Base-by-base conservation (phyloP, 2,329 filamentous ascomycete species). In the Aureobasidium sp. region DNA sequence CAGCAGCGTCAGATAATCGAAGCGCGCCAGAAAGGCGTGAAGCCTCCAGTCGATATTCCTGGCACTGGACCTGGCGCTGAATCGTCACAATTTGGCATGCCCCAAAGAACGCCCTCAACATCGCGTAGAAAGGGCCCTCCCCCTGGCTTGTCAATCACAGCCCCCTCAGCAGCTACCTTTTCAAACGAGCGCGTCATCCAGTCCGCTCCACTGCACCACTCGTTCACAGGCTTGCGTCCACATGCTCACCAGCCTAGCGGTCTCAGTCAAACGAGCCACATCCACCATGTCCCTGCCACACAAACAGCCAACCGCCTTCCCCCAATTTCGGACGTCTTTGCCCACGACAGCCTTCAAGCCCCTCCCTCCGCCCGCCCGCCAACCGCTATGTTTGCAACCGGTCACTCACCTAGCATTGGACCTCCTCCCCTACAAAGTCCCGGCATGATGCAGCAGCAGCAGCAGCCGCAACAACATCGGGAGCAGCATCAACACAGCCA, bases 1-100 rank as follows among this genome's bases (percentile, higher is more conserved):
- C 91, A 96, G 73, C 94, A 99, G 75, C 84, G 93, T 67, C 89
- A 91, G 67, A 93, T 99, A 68, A 99, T 99, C 68, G 94, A 97
- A 76, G 87, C 90, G 39, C 85, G 94, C 71, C 91, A 97, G 70
- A 92, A 93, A 76, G 90, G 92, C 55, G 89, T 88, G 22, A 93
- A 93, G 69, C 68, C 71, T 27, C 71, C 72, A 15, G 69, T 67
- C 62, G 67, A 65, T 11, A 68, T 71, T 47, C 75, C 77, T 57
- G 71, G 70, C 36, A 77, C 75, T 51, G 73, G 76, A 45, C 75
- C 78, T 62, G 71, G 69, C 34, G 76, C 74, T 48, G 57, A 60
- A 47, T 60, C 57, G 15, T 36, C 57, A 60, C 57, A 77, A 1
- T 79, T 79, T 64, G 74, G 76, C 55, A 71, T 74, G 5, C 70